phyloP scores from a whole-genome alignment of 2,329 filamentous ascomycete genomes.

The Exophiala xenobiotica region DNA sequence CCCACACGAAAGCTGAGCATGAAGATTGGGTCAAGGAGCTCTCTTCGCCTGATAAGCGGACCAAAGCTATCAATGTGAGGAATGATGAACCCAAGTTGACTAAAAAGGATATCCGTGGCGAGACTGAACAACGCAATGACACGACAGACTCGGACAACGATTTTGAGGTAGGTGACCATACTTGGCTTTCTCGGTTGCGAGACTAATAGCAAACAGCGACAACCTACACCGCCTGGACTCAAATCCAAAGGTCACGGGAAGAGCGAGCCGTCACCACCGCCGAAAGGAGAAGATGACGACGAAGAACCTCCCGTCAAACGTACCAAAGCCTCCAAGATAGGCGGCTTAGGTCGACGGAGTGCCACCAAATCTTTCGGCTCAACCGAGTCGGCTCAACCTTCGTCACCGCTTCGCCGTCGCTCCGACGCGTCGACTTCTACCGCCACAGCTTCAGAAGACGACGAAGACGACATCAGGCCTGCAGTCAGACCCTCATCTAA shows the following conservation, averaged over 20 bases:
- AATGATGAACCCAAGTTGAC: neutral
- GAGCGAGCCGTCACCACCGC: neutral
- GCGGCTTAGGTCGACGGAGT: slow-evolving; percentile 13
- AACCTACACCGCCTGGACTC: slow-evolving; percentile 23
- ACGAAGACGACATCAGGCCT: slow-evolving; percentile 14
- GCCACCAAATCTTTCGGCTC: slow-evolving; percentile 19
- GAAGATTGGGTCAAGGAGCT: slow-evolving; percentile 21
- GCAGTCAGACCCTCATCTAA: slow-evolving; percentile 3
- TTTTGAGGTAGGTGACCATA: slow-evolving; percentile 20
- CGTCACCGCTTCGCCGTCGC: slow-evolving; percentile 1
- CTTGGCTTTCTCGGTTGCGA: no score
- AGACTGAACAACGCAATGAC: neutral
- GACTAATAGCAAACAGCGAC: no score
- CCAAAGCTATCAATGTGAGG: no score
- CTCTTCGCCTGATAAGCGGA: slow-evolving; percentile 2
- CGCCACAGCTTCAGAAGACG: slow-evolving; percentile 17
- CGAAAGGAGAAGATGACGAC: slow-evolving; percentile 6
- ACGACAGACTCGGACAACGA: slow-evolving; percentile 26
- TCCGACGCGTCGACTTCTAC: slow-evolving; percentile 11
- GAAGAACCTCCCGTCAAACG: slow-evolving; percentile 11
- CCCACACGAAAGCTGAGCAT: slow-evolving; percentile 19
- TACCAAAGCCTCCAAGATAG: slow-evolving; percentile 9
- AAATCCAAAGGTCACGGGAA: slow-evolving; percentile 1
- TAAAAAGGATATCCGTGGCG: neutral
- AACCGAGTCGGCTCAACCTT: neutral